A percentile compares a stretch with the other conserved stretches of the same genome.
phyloP scores from a whole-genome alignment of 2,329 filamentous ascomycete species.

The Paecilomyces dactylethromorphus region DNA sequence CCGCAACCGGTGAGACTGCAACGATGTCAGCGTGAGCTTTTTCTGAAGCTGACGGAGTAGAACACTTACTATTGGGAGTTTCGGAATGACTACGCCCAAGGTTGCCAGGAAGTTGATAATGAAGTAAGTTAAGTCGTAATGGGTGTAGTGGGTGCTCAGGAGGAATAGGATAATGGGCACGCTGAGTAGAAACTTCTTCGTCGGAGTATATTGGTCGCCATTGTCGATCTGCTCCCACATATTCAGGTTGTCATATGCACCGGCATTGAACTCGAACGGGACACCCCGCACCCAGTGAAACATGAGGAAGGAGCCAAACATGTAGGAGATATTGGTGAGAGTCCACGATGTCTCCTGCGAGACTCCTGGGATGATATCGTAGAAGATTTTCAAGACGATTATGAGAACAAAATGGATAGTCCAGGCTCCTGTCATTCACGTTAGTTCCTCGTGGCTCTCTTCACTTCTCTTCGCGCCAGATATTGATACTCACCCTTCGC shows the following conservation, averaged over 20 bases:
- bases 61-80: slow-evolving; percentile 79
- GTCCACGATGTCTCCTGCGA: slow-evolving; percentile 99
- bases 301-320: slow-evolving; percentile 98
- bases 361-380: slow-evolving; percentile 91
- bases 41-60: background rate
- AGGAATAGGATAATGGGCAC: slow-evolving; percentile 93
- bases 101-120: slow-evolving; percentile 94
- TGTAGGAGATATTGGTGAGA: slow-evolving; percentile 96
- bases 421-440: slow-evolving; percentile 60
- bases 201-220: slow-evolving; percentile 94
- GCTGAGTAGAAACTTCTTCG: slow-evolving; percentile 95
- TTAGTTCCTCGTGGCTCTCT: slow-evolving; percentile 3
- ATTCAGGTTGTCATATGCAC: slow-evolving; percentile 98
- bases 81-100: slow-evolving; percentile 88
- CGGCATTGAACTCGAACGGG: slow-evolving; percentile 97
- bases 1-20: slow-evolving; percentile 68
- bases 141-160: slow-evolving; percentile 96
- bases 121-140: slow-evolving; percentile 96
- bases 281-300: slow-evolving; percentile 98
- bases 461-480: slow-evolving; percentile 4
- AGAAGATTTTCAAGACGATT: slow-evolving; percentile 85
- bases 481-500: slow-evolving; percentile 70
- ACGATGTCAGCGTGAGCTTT: slow-evolving; percentile 20
- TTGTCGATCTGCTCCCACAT: slow-evolving; percentile 99
- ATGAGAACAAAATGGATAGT: slow-evolving; percentile 95